Base-by-base conservation (phyloP, 495 filamentous ascomycete genomes). In the Penicillium roqueforti region DNA sequence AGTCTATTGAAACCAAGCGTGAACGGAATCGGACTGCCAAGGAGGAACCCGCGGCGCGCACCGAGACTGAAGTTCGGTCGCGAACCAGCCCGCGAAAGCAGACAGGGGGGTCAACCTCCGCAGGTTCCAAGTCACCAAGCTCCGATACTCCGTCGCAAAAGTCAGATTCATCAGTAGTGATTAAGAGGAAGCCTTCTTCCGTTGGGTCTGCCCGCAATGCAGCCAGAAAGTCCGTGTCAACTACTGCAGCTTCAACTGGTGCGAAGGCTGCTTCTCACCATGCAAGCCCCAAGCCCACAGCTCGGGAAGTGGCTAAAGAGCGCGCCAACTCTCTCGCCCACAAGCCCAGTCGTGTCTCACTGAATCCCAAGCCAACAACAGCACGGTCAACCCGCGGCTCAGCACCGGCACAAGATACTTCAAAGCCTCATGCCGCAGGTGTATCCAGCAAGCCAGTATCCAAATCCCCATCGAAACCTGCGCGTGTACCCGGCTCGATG, bases 401-500 rank as follows among this genome's bases (percentile, higher is more conserved):
- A 18, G 70, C 69, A 5, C 66, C 71, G 4, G 59, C 66, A 14
- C 63, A 66, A 6, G 72, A 73, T 14, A 29, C 46, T 29, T 40
- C 59, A 14, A 73, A 70, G 55, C 32, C 68, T 23, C 45, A 68
- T 4, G 47, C 60, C 13, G 49, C 61, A 38, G 59, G 26, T 37
- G 46, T 49, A 4, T 31, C 67, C 36, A 55, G 69, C 29, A 88
- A 87, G 61, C 76, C 84, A 19, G 79, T 77, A 59, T 66, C 80
- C 14, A 86, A 80, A 56, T 88, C 87, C 16, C 85, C 86, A 1
- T 86, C 84, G 6, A 78, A 77, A 44, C 79, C 86, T 14, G 70
- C 81, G 58, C 82, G 81, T 50, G 72, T 86, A 28, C 81, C 86
- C 26, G 62, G 77, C 41, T 80, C 86, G 23, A 68, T 85, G 43